Evolutionary conservation across 73 alveolate genomes (phyloP), one percentile per base, ranked within the genome.

Genomic region (Tetrahymena thermophila): DNA sequence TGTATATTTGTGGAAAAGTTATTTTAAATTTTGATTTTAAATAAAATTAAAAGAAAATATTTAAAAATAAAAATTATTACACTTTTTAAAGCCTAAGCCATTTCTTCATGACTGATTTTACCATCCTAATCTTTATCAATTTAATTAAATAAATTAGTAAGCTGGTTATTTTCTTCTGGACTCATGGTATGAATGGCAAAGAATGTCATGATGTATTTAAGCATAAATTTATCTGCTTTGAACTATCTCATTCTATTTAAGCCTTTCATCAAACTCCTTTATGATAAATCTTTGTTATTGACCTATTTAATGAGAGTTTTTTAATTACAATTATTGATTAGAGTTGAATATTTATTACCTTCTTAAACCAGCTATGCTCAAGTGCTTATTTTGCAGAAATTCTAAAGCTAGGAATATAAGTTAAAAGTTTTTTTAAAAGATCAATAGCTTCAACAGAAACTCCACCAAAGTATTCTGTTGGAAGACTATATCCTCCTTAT

Each of bases 341-440:
- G 16, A 40, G 44, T 40, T 40, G 4, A 50, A 19, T 50, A 3
- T 50, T 0, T 23, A 71, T 71, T 71, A 71, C 89, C 37, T 71
- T 28, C 10, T 85, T 96, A 94, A 98, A 98, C 99, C 99, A 98
- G 13, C 94, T 85, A 94, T 98, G 99, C 21, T 96, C 43, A 28
- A 98, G 93, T 10, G 97, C 97, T 94, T 98, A 97, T 43, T 71
- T 55, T 16, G 98, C 96, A 21, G 96, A 94, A 8, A 96, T 93
- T 94, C 99, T 96, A 31, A 89, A 94, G 28, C 50, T 96, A 17
- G 99, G 98, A 50, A 96, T 97, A 95, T 97, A 97, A 5, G 57
- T 96, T 23, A 97, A 96, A 93, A 97, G 95, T 93, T 96, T 96
- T 83, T 96, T 94, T 17, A 98, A 94, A 43, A 98, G 94, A 94